Conservation (phyloP, 192 early-diverging fungal genomes). For the Umbelopsis sp. region DNA sequence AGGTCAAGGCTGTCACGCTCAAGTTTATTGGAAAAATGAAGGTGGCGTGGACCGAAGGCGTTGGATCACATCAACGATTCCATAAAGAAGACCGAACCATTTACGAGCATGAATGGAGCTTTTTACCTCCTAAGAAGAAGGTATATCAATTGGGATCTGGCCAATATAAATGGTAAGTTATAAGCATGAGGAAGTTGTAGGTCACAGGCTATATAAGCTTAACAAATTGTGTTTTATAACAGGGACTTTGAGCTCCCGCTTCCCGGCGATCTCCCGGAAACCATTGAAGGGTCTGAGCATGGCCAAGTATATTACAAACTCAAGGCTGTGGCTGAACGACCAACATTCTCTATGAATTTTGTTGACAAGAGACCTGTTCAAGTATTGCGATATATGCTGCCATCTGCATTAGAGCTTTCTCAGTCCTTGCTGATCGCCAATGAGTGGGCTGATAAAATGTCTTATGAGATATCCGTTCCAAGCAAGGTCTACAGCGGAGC, state of each 20-base stretch:
- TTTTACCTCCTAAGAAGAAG: constrained; percentile 50
- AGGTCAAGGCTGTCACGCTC: constrained; percentile 52
- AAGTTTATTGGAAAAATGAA: constrained; percentile 57
- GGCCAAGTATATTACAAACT: constrained; percentile 56
- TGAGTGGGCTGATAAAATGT: constrained; percentile 58
- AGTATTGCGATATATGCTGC: constrained; percentile 52
- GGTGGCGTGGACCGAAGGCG: constrained; percentile 48
- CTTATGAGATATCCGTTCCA: constrained; percentile 58
- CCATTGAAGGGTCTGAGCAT: constrained; percentile 47
- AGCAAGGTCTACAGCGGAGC: constrained; percentile 49
- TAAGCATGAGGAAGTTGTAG: too few relatives aligned
- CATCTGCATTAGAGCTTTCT: constrained; percentile 52
- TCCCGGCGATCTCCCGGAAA: constrained; percentile 63
- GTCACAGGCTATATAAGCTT: background rate
- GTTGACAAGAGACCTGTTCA: constrained; percentile 33
- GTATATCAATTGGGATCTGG: constrained; percentile 37
- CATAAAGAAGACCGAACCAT: constrained; percentile 39
- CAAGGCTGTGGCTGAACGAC: constrained; percentile 55
- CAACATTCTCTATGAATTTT: constrained; percentile 52
- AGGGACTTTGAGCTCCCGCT: constrained; percentile 59
- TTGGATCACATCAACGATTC: constrained; percentile 36
- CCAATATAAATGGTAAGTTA: constrained; percentile 46
- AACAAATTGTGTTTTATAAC: background rate
- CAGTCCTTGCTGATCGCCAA: constrained; percentile 55
- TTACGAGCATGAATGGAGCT: constrained; percentile 55